phyloP scores from a whole-genome alignment of 2,329 filamentous ascomycete species.

The Fusarium luffae region DNA sequence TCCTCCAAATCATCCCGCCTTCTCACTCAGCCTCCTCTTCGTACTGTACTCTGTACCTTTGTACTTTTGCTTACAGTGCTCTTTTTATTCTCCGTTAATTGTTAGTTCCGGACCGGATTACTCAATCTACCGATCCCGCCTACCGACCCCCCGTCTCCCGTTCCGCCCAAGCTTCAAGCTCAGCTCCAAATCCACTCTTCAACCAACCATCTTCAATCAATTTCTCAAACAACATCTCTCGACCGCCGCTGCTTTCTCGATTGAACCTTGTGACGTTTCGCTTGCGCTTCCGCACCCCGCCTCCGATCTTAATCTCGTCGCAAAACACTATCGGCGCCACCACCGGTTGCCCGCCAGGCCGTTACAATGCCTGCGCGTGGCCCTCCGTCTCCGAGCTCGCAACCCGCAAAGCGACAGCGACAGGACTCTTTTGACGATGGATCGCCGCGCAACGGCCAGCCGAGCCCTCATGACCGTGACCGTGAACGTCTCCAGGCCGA shows the following conservation, averaged over 20 bases:
- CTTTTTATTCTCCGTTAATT: constrained; percentile 9
- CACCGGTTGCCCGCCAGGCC: constrained; percentile 45
- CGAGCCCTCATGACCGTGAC: constrained; percentile 43
- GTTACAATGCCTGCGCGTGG: constrained; percentile 57
- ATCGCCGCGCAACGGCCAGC: constrained; percentile 51
- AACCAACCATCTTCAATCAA: constrained; percentile 29
- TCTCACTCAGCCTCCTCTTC: constrained; percentile 8
- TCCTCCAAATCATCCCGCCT: constrained; percentile 1
- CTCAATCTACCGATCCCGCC: constrained; percentile 35
- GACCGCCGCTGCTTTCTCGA: constrained; percentile 1
- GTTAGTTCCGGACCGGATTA: constrained; percentile 30
- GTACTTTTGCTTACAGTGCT: background rate
- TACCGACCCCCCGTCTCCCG: constrained; percentile 33
- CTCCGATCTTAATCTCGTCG: constrained; percentile 18
- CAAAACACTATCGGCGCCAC: constrained; percentile 35
- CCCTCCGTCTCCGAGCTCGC: constrained; percentile 62
- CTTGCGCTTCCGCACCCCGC: constrained; percentile 1
- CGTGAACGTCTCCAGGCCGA: constrained; percentile 45
- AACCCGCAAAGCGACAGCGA: constrained; percentile 68
- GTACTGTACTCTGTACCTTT: background rate
- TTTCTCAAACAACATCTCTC: constrained; percentile 2
- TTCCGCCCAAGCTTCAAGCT: constrained; percentile 22
- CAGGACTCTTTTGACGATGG: constrained; percentile 63
- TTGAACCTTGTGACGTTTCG: constrained; percentile 2
- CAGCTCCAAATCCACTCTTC: constrained; percentile 29